Conservation (phyloP, 2,329 filamentous ascomycete species). For the Fusarium fracticaudum region DNA sequence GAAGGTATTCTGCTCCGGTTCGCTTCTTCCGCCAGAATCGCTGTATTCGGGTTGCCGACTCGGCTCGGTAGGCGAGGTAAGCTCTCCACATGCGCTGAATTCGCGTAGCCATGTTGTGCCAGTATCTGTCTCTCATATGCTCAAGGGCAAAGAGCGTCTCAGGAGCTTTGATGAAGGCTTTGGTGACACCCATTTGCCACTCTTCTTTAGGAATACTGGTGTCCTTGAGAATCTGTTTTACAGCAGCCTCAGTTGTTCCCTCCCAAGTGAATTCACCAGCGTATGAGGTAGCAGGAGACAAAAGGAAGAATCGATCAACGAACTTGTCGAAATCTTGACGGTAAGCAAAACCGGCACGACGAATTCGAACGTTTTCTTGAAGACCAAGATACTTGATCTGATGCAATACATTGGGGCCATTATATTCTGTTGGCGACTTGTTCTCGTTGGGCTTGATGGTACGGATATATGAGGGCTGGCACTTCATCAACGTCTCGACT, state of each 20-base stretch:
- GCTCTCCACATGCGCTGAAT: conserved; percentile 98
- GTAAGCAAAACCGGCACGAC: conserved; percentile 95
- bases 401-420: conserved; percentile 90
- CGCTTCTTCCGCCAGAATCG: conserved; percentile 95
- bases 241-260: conserved; percentile 85
- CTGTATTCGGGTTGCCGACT: conserved; percentile 94
- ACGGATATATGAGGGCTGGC: conserved; percentile 95
- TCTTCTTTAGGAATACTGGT: conserved; percentile 95
- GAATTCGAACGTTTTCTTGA: conserved; percentile 98
- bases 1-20: conserved; percentile 87
- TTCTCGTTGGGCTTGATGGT: conserved; percentile 99
- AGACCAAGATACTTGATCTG: conserved; percentile 99
- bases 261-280: conserved; percentile 98
- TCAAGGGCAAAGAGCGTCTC: conserved; percentile 97
- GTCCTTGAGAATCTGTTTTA: conserved; percentile 93
- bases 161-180: conserved; percentile 97
- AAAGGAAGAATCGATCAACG: conserved; percentile 93
- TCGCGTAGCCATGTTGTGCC: conserved; percentile 99
- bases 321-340: conserved; percentile 98
- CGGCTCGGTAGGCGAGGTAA: conserved; percentile 89
- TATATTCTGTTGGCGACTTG: conserved; percentile 94
- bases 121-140: conserved; percentile 97
- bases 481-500: conserved; percentile 96
- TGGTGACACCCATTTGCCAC: conserved; percentile 96
- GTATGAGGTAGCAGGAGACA: conserved; percentile 94